phyloP scores from a whole-genome alignment of 1,284 basidiomycete species.

The Naganishia sp. region DNA sequence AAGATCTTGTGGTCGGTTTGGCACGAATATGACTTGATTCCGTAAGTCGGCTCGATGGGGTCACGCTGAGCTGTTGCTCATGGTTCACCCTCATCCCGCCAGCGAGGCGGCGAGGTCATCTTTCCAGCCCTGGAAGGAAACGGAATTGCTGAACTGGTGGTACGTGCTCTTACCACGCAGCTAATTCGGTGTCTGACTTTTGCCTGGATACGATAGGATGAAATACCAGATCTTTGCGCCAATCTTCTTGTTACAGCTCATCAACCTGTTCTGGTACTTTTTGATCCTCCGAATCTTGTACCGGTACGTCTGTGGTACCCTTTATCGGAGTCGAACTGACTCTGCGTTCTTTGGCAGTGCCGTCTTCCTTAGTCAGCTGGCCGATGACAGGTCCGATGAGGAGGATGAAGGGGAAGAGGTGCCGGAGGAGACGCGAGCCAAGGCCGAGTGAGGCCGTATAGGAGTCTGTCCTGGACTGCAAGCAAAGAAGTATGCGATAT shows the following conservation, averaged over 20 bases:
- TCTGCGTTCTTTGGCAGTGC: constrained; percentile 38
- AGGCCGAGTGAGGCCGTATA: too few relatives aligned
- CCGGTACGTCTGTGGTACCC: constrained; percentile 53
- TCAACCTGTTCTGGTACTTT: constrained; percentile 91
- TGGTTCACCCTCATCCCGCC: constrained; percentile 9
- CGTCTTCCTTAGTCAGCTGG: constrained; percentile 44
- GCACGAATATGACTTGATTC: constrained; percentile 74
- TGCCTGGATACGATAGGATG: constrained; percentile 58
- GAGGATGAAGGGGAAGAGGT: constrained; percentile 50
- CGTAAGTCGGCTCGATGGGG: constrained; percentile 59
- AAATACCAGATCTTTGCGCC: constrained; percentile 76
- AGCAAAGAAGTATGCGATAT: too few relatives aligned
- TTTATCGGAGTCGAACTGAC: neutral
- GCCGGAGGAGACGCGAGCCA: constrained; percentile 28
- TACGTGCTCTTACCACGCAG: constrained; percentile 29
- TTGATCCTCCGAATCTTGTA: constrained; percentile 71
- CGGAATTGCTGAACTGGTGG: constrained; percentile 69
- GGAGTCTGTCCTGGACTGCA: too few relatives aligned
- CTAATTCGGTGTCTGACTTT: neutral
- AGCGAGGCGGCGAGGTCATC: constrained; percentile 57
- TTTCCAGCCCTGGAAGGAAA: constrained; percentile 33
- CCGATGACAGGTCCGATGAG: constrained; percentile 57
- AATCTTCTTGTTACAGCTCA: constrained; percentile 70
- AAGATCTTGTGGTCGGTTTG: constrained; percentile 85
- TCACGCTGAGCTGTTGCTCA: too few relatives aligned